phyloP scores from a whole-genome alignment of 441 rosid species.

The Corymbia calophylla region DNA sequence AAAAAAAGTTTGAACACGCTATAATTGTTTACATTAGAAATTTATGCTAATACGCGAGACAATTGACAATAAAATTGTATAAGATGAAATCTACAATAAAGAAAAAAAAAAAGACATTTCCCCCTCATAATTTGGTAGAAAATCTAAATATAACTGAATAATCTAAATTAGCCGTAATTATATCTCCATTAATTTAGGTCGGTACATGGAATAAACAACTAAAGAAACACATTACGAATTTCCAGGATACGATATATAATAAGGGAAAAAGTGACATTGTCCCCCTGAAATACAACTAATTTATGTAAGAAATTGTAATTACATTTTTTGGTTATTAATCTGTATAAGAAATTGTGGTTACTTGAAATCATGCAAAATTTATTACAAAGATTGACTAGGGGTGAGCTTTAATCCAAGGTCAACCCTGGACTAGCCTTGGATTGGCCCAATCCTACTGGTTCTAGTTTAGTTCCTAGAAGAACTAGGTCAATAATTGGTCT shows the following conservation, averaged over 20 bases:
- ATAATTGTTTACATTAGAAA: not conserved
- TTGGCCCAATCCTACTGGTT: too few relatives aligned
- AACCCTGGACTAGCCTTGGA: too few relatives aligned
- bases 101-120: too few relatives aligned
- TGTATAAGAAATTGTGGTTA: too few relatives aligned
- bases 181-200: not conserved
- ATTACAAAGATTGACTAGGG: not conserved
- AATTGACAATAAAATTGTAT: too few relatives aligned
- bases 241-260: too few relatives aligned
- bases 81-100: not conserved
- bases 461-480: too few relatives aligned
- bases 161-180: not conserved
- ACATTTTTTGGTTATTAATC: too few relatives aligned
- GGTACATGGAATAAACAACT: not conserved
- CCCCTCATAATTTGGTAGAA: not conserved
- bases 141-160: not conserved
- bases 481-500: too few relatives aligned
- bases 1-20: not conserved
- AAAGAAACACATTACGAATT: not conserved
- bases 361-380: not conserved
- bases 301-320: not conserved
- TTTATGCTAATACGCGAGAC: not conserved
- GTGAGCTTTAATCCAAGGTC: too few relatives aligned
- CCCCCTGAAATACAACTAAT: not conserved
- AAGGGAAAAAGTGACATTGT: not conserved